These are phyloP conservation scores for Aeschynomene evenia DNA, from an alignment of 306 rosid genomes.

Conservation along the genomic window DNA sequence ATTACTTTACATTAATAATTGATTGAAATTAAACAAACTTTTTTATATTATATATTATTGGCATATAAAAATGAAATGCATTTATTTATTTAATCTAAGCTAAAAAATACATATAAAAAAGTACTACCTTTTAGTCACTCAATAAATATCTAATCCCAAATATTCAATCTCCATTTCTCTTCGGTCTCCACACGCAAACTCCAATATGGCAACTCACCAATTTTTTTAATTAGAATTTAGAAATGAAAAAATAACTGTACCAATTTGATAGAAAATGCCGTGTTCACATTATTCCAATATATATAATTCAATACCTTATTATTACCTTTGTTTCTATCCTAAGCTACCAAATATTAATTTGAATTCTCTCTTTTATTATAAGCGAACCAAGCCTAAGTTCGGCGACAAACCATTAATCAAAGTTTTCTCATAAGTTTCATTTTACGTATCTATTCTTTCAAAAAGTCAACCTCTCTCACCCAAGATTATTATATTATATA, in stretches of 20 bases:
- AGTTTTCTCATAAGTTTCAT: slow-evolving; percentile 42
- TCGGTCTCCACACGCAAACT: slow-evolving; percentile 12
- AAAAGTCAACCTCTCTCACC: slow-evolving; percentile 42
- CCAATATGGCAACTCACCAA: slow-evolving; percentile 48
- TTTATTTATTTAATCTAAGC: background rate
- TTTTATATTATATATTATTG: no score
- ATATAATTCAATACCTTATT: no score
- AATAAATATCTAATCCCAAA: background rate
- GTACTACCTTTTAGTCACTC: background rate
- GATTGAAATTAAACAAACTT: no score
- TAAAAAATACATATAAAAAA: background rate
- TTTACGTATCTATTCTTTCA: slow-evolving; percentile 47
- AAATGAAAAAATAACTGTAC: slow-evolving; percentile 17
- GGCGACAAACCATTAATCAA: slow-evolving; percentile 53
- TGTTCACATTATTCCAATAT: slow-evolving; percentile 29
- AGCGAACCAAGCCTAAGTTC: slow-evolving; percentile 51
- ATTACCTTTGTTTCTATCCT: slow-evolving; percentile 26
- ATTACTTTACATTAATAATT: no score
- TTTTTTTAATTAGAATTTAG: slow-evolving; percentile 24
- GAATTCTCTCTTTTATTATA: slow-evolving; percentile 16
- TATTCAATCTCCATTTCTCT: background rate
- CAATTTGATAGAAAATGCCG: background rate
- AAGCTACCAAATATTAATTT: slow-evolving; percentile 41
- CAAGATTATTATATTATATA: no score
- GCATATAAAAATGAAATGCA: no score